Evolutionary conservation across 2,329 filamentous ascomycete species (phyloP).

Genomic region (Clarireedia sp.): DNA sequence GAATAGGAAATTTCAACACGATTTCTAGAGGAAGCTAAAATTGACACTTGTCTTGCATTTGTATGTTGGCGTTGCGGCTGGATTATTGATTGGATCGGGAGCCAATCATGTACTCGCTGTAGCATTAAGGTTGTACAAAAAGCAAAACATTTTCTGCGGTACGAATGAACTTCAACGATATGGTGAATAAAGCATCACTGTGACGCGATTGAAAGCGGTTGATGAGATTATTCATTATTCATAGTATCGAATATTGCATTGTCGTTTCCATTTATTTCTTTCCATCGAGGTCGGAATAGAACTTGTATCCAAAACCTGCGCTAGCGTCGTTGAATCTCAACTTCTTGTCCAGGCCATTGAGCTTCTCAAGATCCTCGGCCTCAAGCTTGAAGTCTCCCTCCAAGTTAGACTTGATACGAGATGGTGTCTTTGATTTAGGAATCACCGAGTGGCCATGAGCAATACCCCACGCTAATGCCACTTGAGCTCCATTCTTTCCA

Average conservation of each 20-base stretch:
- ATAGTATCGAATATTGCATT: not conserved
- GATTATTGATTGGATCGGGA: not conserved
- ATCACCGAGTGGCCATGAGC: slow-evolving; percentile 50
- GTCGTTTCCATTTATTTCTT: slow-evolving; percentile 31
- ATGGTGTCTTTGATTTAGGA: slow-evolving; percentile 54
- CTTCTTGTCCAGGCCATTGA: slow-evolving; percentile 46
- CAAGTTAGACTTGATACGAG: slow-evolving; percentile 55
- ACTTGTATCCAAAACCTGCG: slow-evolving; percentile 46
- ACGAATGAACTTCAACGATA: too few relatives aligned
- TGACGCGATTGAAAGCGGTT: too few relatives aligned
- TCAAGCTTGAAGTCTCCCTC: slow-evolving; percentile 55
- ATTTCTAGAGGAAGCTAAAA: too few relatives aligned
- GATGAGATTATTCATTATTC: too few relatives aligned
- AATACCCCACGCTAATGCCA: slow-evolving; percentile 52
- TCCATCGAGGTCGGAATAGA: slow-evolving; percentile 52
- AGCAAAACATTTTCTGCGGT: not conserved
- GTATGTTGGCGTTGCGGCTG: not conserved
- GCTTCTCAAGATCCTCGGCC: slow-evolving; percentile 47
- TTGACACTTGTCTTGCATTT: not conserved
- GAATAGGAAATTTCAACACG: too few relatives aligned
- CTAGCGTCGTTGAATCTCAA: slow-evolving; percentile 54
- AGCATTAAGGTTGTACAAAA: not conserved
- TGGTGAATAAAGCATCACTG: too few relatives aligned
- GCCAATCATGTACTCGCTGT: not conserved
- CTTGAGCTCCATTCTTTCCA: slow-evolving; percentile 48